phyloP scores from a whole-genome alignment of 768 basidiomycete species.

The Pisolithus orientalis region DNA sequence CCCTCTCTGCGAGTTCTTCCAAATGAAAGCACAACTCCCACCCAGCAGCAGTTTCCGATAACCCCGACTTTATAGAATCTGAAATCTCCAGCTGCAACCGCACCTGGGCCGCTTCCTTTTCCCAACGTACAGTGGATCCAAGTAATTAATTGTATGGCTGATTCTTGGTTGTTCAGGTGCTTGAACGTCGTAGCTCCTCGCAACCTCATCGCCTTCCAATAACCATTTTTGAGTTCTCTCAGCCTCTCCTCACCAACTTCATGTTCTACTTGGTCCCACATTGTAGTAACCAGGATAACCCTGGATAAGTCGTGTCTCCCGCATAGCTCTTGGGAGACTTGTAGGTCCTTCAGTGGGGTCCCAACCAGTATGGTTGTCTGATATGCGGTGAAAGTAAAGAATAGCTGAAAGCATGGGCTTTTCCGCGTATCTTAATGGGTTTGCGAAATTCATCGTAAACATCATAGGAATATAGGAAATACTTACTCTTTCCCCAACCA shows the following conservation, averaged over 20 bases:
- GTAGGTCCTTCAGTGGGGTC: constrained; percentile 27
- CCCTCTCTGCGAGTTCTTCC: no score
- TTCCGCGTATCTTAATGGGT: constrained; percentile 5
- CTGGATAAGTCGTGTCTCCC: constrained; percentile 24
- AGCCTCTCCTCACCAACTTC: no score
- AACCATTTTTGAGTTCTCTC: no score
- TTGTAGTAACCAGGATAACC: constrained; percentile 7
- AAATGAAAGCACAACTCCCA: no score
- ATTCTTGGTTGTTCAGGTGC: no score
- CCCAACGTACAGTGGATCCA: no score
- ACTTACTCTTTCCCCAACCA: constrained; percentile 11
- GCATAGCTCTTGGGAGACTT: constrained; percentile 25
- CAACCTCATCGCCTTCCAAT: no score
- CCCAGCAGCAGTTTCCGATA: constrained; percentile 11
- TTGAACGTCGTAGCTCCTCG: no score
- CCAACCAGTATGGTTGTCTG: constrained; percentile 32
- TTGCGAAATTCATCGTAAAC: no score
- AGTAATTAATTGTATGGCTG: no score
- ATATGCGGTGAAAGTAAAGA: constrained; percentile 3
- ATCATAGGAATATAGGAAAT: background rate
- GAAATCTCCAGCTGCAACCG: constrained; percentile 7
- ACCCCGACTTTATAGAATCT: background rate
- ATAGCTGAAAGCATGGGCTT: constrained; percentile 25
- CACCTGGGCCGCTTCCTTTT: background rate
- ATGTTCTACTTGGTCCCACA: no score